phyloP scores from a whole-genome alignment of 2,329 filamentous ascomycete species.

The Nothophoma quercina region DNA sequence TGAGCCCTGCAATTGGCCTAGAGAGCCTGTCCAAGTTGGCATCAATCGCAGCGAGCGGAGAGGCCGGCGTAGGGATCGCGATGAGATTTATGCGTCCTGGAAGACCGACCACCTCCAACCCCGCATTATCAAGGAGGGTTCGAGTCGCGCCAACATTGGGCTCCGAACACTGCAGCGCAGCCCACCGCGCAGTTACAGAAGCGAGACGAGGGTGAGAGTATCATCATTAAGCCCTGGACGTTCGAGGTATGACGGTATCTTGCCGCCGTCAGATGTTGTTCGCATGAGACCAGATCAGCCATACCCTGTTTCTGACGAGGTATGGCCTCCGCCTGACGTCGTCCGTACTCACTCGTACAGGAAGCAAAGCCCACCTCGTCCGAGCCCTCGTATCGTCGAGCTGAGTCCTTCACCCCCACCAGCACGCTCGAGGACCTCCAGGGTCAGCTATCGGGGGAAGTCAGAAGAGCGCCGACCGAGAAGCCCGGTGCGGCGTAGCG shows the following conservation, averaged over 20 bases:
- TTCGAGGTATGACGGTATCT: slow-evolving; percentile 28
- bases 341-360: slow-evolving; percentile 34
- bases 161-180: slow-evolving; percentile 34
- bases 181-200: slow-evolving; percentile 15
- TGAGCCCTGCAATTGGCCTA: slow-evolving; percentile 39
- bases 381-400: slow-evolving; percentile 32
- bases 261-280: slow-evolving; percentile 29
- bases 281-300: slow-evolving; percentile 10
- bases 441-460: slow-evolving; percentile 23
- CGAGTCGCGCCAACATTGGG: slow-evolving; percentile 34
- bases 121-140: slow-evolving; percentile 21
- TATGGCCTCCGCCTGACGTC: slow-evolving; percentile 36
- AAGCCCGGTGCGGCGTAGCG: slow-evolving; percentile 16
- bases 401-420: slow-evolving; percentile 36
- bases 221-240: slow-evolving; percentile 33
- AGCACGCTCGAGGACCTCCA: slow-evolving; percentile 18
- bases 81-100: slow-evolving; percentile 25
- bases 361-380: slow-evolving; percentile 18
- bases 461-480: slow-evolving; percentile 25
- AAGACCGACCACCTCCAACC: slow-evolving; percentile 29
- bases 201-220: slow-evolving; percentile 20
- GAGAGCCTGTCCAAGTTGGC: slow-evolving; percentile 25
- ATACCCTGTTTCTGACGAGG: slow-evolving; percentile 18
- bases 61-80: slow-evolving; percentile 33
- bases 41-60: slow-evolving; percentile 28